These are phyloP conservation scores for Monosporozyma unispora DNA, from an alignment of 805 yeast species.

Conservation along the genomic window DNA sequence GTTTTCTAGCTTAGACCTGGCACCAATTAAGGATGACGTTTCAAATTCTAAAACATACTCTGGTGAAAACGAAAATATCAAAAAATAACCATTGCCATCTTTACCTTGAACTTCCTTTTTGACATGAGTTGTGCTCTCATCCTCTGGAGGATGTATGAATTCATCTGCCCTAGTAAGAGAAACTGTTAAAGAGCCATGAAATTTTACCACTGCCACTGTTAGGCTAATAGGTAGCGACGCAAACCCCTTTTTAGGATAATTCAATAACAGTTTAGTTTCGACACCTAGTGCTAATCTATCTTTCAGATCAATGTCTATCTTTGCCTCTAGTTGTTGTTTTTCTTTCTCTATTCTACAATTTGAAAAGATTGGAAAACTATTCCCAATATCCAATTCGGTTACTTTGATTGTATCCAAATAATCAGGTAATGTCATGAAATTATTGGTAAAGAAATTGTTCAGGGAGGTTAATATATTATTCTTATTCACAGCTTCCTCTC, in stretches of 20 bases:
- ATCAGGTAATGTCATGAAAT: slow-evolving; percentile 51
- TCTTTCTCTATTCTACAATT: slow-evolving; percentile 75
- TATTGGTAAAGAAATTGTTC: slow-evolving; percentile 47
- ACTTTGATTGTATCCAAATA: slow-evolving; percentile 70
- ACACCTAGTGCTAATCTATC: slow-evolving; percentile 82
- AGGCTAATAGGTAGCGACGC: slow-evolving; percentile 82
- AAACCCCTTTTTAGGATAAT: slow-evolving; percentile 73
- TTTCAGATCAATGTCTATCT: slow-evolving; percentile 81
- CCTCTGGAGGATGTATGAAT: slow-evolving; percentile 14
- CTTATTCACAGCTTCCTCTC: slow-evolving; percentile 79
- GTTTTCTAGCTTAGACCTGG: slow-evolving; percentile 83
- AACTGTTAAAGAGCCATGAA: slow-evolving; percentile 82
- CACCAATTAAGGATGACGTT: slow-evolving; percentile 83
- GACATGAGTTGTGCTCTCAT: not conserved
- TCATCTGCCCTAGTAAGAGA: slow-evolving; percentile 42
- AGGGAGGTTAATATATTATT: slow-evolving; percentile 79
- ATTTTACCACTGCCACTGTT: slow-evolving; percentile 80
- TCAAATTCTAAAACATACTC: slow-evolving; percentile 85
- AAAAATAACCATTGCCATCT: slow-evolving; percentile 46
- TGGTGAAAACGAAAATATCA: slow-evolving; percentile 85
- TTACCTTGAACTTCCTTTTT: slow-evolving; percentile 4
- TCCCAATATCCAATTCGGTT: slow-evolving; percentile 84
- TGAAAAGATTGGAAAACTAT: slow-evolving; percentile 90
- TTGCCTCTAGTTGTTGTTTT: slow-evolving; percentile 56
- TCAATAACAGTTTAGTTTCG: slow-evolving; percentile 68